Evolutionary conservation across 805 yeast genomes (phyloP).

Genomic region (Teunomyces aglyptinius): DNA sequence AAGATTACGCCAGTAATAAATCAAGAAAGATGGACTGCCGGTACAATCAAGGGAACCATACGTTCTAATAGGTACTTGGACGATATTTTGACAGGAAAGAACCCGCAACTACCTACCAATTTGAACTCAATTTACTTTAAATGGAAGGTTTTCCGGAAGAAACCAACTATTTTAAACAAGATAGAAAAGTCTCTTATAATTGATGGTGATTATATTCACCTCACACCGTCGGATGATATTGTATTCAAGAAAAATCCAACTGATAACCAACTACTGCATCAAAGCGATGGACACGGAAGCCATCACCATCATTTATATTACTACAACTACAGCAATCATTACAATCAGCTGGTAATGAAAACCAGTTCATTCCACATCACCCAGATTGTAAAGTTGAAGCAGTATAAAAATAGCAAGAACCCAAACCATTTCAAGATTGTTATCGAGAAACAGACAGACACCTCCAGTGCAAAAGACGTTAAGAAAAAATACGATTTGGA

Average conservation of each 20-base stretch:
- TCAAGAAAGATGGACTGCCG: not conserved
- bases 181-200: constrained; percentile 82
- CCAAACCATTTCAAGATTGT: constrained; percentile 81
- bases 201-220: constrained; percentile 92
- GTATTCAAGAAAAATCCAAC: constrained; percentile 31
- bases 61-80: constrained; percentile 26
- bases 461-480: constrained; percentile 43
- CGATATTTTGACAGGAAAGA: constrained; percentile 28
- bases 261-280: constrained; percentile 27
- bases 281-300: constrained; percentile 6
- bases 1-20: not conserved
- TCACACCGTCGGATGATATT: constrained; percentile 82
- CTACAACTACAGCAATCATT: constrained; percentile 38
- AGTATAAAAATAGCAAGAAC: constrained; percentile 57
- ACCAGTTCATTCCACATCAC: constrained; percentile 85
- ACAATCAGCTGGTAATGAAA: constrained; percentile 70
- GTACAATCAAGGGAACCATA: not conserved
- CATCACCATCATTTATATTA: constrained; percentile 40
- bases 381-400: constrained; percentile 73
- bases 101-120: constrained; percentile 31
- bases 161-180: constrained; percentile 75
- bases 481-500: constrained; percentile 84
- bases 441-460: constrained; percentile 41
- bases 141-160: constrained; percentile 86
- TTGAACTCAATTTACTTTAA: constrained; percentile 66